A percentile compares a stretch with the other conserved stretches of the same genome.
These are phyloP conservation scores for Coemansia aciculifera DNA, from an alignment of 192 early-diverging fungal species.

Conservation along the genomic window DNA sequence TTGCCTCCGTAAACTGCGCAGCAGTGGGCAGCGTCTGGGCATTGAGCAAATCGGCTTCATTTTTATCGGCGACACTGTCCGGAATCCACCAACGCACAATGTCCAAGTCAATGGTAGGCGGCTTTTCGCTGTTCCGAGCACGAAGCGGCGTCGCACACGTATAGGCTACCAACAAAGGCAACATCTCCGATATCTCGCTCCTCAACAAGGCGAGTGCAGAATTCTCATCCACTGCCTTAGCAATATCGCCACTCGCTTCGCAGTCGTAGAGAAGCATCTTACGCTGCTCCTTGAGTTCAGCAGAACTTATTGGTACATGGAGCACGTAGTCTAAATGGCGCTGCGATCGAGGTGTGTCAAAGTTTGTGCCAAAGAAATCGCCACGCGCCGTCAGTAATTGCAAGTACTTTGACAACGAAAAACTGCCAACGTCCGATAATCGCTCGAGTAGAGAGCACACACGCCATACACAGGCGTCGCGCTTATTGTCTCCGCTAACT, in stretches of 20 bases:
- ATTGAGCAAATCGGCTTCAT: slow-evolving; percentile 11
- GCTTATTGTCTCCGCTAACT: neutral
- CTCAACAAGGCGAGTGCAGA: slow-evolving; percentile 19
- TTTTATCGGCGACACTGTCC: neutral
- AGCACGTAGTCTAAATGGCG: slow-evolving; percentile 35
- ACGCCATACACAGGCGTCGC: neutral
- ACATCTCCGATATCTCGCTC: slow-evolving; percentile 11
- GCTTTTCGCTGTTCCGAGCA: slow-evolving; percentile 14
- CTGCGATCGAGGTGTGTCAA: slow-evolving; percentile 16
- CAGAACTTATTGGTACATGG: slow-evolving; percentile 9
- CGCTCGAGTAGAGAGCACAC: slow-evolving; percentile 38
- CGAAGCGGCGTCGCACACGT: slow-evolving; percentile 22
- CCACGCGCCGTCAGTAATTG: slow-evolving; percentile 46
- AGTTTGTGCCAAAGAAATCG: slow-evolving; percentile 32
- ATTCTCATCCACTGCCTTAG: neutral
- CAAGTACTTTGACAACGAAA: slow-evolving; percentile 38
- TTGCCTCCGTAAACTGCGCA: slow-evolving; percentile 7
- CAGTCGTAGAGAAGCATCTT: slow-evolving; percentile 33
- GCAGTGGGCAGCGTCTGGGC: slow-evolving; percentile 15
- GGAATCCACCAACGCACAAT: slow-evolving; percentile 35
- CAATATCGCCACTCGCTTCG: neutral
- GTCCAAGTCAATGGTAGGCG: slow-evolving; percentile 10
- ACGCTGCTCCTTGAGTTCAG: slow-evolving; percentile 11
- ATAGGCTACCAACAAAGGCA: slow-evolving; percentile 25
- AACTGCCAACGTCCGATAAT: slow-evolving; percentile 31